Evolutionary conservation across 805 yeast genomes (phyloP).

Genomic region (Yamadazyma insecticola): DNA sequence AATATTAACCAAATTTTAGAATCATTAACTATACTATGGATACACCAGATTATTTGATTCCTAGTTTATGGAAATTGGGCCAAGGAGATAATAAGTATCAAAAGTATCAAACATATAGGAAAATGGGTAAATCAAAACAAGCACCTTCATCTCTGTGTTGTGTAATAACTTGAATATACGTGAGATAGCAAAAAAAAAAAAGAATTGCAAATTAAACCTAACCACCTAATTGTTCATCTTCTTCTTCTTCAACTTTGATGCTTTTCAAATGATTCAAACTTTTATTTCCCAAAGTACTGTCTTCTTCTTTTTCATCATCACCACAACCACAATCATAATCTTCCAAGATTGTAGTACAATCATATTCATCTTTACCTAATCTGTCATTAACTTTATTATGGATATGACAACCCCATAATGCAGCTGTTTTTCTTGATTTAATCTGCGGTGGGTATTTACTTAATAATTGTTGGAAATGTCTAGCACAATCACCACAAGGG

Average conservation of each 20-base stretch:
- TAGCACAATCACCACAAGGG: slow-evolving; percentile 97
- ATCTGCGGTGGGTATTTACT: slow-evolving; percentile 80
- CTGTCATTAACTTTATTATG: slow-evolving; percentile 83
- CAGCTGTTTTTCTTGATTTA: slow-evolving; percentile 70
- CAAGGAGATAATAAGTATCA: slow-evolving; percentile 34
- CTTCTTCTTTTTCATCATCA: slow-evolving; percentile 54
- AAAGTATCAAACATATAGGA: slow-evolving; percentile 16
- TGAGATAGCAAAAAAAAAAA: neutral
- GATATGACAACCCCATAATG: slow-evolving; percentile 93
- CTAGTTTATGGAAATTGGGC: slow-evolving; percentile 34
- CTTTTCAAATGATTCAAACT: slow-evolving; percentile 38
- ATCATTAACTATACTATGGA: slow-evolving; percentile 40
- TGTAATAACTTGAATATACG: slow-evolving; percentile 17
- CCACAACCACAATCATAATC: slow-evolving; percentile 98
- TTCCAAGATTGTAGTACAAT: slow-evolving; percentile 79
- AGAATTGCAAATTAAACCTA: neutral
- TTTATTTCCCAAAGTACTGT: slow-evolving; percentile 32
- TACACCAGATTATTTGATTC: slow-evolving; percentile 45
- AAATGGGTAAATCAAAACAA: slow-evolving; percentile 4
- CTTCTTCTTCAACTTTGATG: slow-evolving; percentile 43
- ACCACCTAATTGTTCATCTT: slow-evolving; percentile 42
- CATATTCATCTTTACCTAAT: slow-evolving; percentile 66
- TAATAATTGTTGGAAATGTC: slow-evolving; percentile 75
- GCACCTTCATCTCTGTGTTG: slow-evolving; percentile 22
- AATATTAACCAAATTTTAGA: slow-evolving; percentile 13